Conservation (phyloP, 225 moss, liverwort and hornwort genomes). For the Marchantia paleacea region DNA sequence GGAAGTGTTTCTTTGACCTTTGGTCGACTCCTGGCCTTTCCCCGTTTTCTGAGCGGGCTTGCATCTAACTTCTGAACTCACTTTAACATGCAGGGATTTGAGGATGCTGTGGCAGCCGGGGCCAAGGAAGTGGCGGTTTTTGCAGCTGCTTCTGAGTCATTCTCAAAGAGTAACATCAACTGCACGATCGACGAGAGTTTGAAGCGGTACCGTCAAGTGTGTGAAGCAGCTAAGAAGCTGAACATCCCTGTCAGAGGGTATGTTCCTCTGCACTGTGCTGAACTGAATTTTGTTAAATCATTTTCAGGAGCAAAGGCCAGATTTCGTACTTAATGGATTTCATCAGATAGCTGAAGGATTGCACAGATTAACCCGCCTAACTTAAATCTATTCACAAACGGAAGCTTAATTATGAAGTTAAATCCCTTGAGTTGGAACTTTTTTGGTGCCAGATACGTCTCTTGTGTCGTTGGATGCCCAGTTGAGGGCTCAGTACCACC, state of each 20-base stretch:
- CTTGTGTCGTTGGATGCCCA: conserved; percentile 90
- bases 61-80: background rate
- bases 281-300: background rate
- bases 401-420: no score
- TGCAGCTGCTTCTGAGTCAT: conserved; percentile 95
- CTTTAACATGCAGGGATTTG: conserved; percentile 61
- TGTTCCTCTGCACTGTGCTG: background rate
- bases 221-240: conserved; percentile 62
- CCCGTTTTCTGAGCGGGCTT: background rate
- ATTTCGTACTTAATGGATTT: no score
- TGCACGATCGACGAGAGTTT: conserved; percentile 89
- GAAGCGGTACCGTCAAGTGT: conserved; percentile 67
- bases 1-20: background rate
- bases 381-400: no score
- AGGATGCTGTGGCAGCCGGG: conserved; percentile 77
- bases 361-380: no score
- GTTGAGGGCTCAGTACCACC: conserved; percentile 70
- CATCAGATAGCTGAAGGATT: no score
- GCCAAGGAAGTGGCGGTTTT: conserved; percentile 90
- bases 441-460: conserved; percentile 66
- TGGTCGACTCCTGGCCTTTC: background rate
- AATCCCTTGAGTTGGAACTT: background rate
- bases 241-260: conserved; percentile 89
- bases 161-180: conserved; percentile 81
- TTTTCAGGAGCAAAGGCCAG: no score